Percentiles rank a stretch among this genome's conserved stretches.
Conservation (phyloP, 1,139 yeast genomes). For the Geotrichum europaeum region DNA sequence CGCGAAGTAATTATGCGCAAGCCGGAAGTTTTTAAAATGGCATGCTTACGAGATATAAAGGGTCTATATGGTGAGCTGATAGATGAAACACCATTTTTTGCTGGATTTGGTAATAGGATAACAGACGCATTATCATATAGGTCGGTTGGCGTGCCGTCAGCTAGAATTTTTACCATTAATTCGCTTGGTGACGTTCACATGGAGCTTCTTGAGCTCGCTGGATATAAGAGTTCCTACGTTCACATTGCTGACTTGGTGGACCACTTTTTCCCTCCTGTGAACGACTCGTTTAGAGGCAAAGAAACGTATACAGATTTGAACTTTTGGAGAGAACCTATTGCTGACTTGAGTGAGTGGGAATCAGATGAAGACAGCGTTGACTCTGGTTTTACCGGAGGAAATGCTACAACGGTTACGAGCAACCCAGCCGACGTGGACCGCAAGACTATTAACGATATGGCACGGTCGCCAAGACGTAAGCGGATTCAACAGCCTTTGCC, state of each 20-base stretch:
- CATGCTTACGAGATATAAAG: slow-evolving; percentile 83
- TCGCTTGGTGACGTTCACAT: slow-evolving; percentile 96
- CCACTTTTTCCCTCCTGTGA: slow-evolving; percentile 85
- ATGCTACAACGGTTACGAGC: slow-evolving; percentile 14
- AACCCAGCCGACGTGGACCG: slow-evolving; percentile 1
- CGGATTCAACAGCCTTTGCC: background rate
- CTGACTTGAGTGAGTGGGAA: slow-evolving; percentile 53
- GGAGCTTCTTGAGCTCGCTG: slow-evolving; percentile 92
- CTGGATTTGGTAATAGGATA: slow-evolving; percentile 95
- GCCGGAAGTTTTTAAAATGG: slow-evolving; percentile 98
- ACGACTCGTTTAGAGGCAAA: slow-evolving; percentile 22
- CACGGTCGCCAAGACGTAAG: slow-evolving; percentile 10
- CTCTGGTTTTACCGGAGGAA: slow-evolving; percentile 13
- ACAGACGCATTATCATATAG: slow-evolving; percentile 96
- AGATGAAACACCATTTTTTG: slow-evolving; percentile 75
- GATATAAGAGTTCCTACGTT: slow-evolving; percentile 81
- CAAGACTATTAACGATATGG: slow-evolving; percentile 13
- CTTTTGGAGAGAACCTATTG: slow-evolving; percentile 83
- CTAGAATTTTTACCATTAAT: slow-evolving; percentile 90
- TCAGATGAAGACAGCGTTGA: slow-evolving; percentile 31
- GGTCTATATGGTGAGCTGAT: slow-evolving; percentile 43
- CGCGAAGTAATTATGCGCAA: slow-evolving; percentile 90
- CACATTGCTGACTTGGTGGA: slow-evolving; percentile 92
- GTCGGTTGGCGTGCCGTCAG: slow-evolving; percentile 89
- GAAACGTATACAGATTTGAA: slow-evolving; percentile 80